Percentiles rank a stretch among this genome's conserved stretches.
Conservation (phyloP, 805 yeast species). For the Schizosaccharomyces japonicus region DNA sequence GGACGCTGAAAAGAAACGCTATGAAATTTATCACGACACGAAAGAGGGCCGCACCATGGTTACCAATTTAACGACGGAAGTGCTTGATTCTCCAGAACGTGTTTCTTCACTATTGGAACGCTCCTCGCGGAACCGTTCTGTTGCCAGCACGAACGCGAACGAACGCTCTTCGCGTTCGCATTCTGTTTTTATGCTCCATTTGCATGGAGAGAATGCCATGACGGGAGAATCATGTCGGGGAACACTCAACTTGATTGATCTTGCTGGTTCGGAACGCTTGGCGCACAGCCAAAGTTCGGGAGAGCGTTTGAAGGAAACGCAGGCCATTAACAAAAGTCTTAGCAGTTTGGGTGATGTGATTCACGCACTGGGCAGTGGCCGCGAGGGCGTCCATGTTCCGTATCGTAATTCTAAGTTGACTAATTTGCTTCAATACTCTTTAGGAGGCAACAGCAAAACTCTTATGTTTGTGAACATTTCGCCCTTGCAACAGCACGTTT, state of each 20-base stretch:
- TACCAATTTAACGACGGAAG: constrained; percentile 31
- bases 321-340: constrained; percentile 65
- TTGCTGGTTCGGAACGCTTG: constrained; percentile 85
- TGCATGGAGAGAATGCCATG: constrained; percentile 29
- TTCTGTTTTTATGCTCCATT: constrained; percentile 43
- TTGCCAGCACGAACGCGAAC: constrained; percentile 63
- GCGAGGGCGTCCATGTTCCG: constrained; percentile 29
- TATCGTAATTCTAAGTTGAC: constrained; percentile 55
- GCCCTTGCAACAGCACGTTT: constrained; percentile 34
- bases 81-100: constrained; percentile 24
- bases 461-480: constrained; percentile 82
- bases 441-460: constrained; percentile 70
- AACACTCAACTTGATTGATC: constrained; percentile 54
- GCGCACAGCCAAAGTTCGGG: constrained; percentile 56
- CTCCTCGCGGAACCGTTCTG: constrained; percentile 42
- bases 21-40: constrained; percentile 53
- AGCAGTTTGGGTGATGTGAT: constrained; percentile 83
- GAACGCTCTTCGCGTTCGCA: constrained; percentile 82
- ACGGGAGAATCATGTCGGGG: constrained; percentile 33
- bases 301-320: constrained; percentile 62
- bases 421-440: constrained; percentile 56
- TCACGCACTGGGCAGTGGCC: constrained; percentile 28
- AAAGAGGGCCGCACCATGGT: constrained; percentile 29
- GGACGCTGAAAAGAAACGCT: constrained; percentile 18
- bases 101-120: constrained; percentile 27